Evolutionary conservation across 306 rosid species (phyloP), one percentile per base, ranked within the genome.

Genomic region (Dryas drummondii): DNA sequence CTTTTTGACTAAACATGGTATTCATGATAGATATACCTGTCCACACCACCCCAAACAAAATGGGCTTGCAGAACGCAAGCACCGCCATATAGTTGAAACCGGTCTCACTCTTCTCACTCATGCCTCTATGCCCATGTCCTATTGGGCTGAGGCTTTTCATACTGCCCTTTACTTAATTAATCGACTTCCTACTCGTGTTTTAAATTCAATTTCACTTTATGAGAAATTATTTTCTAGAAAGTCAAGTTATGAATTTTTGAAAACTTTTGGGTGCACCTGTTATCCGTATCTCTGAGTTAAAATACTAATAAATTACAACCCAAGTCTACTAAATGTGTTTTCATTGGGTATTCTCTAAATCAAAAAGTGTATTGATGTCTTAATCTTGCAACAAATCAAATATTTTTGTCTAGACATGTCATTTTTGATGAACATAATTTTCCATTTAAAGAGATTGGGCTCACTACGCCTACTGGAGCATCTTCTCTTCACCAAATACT

Each of bases 311-410:
- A 66, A 46, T 4, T 66, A 1, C 22, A 47, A 1, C 47, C 22
- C n/a, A 15, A 1, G 1, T 41, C 42, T 2, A 0, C 11, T 0
- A 8, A 13, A 6, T 68, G 58, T 68, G 56, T 68, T 1, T 68
- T 68, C 4, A 2, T 68, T 0, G 44, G 56, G 11, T 71, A 71
- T 4, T 32, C 41, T 2, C 2, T n/a, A 2, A 11, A 37, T 17
- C 44, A 71, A 3, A 5, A n/a, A 17, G 52, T 0, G 3, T 70
- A 70, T 52, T 1, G 0, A 3, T 70, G 74, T 41, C 14, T 70
- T 0, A 14, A 70, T 19, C 37, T 6, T 4, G n/a, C 14, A 0
- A 32, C 19, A 0, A 0, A 11, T 2, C 0, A 1, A 1, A 9
- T 70, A 0, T 71, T 27, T 42, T 4, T 17, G 11, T n/a, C 64